Evolutionary conservation across 2,329 filamentous ascomycete genomes (phyloP).

Genomic region (Pseudohalonectria lignicola): DNA sequence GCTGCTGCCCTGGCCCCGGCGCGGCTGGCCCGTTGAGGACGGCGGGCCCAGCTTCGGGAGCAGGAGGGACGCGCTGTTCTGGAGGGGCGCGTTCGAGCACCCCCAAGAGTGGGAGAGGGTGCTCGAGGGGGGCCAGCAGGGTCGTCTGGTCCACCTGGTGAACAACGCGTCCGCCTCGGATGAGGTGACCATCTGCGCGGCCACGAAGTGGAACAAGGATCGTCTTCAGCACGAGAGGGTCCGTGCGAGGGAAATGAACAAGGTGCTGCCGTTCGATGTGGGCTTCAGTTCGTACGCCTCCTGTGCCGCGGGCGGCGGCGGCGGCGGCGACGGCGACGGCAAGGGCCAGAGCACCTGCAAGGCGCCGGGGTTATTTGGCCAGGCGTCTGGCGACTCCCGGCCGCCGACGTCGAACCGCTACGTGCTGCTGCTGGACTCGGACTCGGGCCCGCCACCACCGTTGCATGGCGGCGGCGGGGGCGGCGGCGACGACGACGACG

Average conservation of each 20-base stretch:
- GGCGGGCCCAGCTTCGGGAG: constrained; percentile 41
- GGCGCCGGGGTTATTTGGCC: not conserved
- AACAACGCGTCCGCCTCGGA: constrained; percentile 43
- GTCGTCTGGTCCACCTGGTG: constrained; percentile 61
- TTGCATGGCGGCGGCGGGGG: not conserved
- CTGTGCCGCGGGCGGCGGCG: constrained; percentile 47
- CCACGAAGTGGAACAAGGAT: constrained; percentile 14
- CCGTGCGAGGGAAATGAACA: constrained; percentile 39
- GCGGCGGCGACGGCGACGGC: constrained; percentile 33
- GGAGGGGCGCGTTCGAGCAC: constrained; percentile 60
- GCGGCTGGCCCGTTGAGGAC: constrained; percentile 13
- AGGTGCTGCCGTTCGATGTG: constrained; percentile 41
- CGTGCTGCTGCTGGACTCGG: constrained; percentile 62
- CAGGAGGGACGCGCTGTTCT: constrained; percentile 58
- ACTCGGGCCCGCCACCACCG: constrained; percentile 57
- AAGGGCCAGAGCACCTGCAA: not conserved
- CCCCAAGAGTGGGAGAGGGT: constrained; percentile 35
- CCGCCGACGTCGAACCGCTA: constrained; percentile 50
- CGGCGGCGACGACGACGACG: constrained; percentile 3
- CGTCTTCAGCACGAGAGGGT: constrained; percentile 40
- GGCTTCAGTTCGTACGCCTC: constrained; percentile 46
- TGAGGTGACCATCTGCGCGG: constrained; percentile 43
- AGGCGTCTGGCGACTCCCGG: constrained; percentile 38
- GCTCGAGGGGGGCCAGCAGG: constrained; percentile 56
- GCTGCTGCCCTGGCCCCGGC: constrained; percentile 51